phyloP scores from a whole-genome alignment of 2,329 filamentous ascomycete species.

The Alternaria sp. region DNA sequence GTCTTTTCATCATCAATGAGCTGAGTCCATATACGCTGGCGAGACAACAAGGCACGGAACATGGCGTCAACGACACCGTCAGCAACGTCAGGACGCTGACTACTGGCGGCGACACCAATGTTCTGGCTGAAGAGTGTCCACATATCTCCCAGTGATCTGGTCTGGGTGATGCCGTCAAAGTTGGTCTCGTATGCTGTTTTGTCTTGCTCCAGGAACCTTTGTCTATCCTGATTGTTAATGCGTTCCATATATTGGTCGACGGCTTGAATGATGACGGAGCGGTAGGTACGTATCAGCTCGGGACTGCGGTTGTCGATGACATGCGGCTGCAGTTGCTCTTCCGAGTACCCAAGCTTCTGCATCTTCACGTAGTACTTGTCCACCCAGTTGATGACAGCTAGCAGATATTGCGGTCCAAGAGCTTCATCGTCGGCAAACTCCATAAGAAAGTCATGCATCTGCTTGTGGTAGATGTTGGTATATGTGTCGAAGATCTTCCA shows the following conservation, averaged over 20 bases:
- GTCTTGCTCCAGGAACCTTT: slow-evolving; percentile 80
- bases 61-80: slow-evolving; percentile 97
- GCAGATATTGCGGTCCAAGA: slow-evolving; percentile 84
- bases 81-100: slow-evolving; percentile 85
- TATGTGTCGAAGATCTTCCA: slow-evolving; percentile 97
- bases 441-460: slow-evolving; percentile 95
- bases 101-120: slow-evolving; percentile 83
- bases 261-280: slow-evolving; percentile 92
- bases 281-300: slow-evolving; percentile 92
- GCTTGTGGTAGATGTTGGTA: slow-evolving; percentile 85
- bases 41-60: slow-evolving; percentile 83
- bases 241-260: slow-evolving; percentile 98
- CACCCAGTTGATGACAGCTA: slow-evolving; percentile 93
- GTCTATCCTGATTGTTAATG: slow-evolving; percentile 83
- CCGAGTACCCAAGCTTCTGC: slow-evolving; percentile 82
- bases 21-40: slow-evolving; percentile 86
- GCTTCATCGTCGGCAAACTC: slow-evolving; percentile 84
- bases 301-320: slow-evolving; percentile 89
- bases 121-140: slow-evolving; percentile 99
- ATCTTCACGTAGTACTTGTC: slow-evolving; percentile 98
- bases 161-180: slow-evolving; percentile 89
- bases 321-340: slow-evolving; percentile 81
- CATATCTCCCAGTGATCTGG: slow-evolving; percentile 89
- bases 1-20: slow-evolving; percentile 86
- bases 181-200: slow-evolving; percentile 78